These are phyloP conservation scores for Hypoxylon sp. DNA, from an alignment of 2,329 filamentous ascomycete genomes.

Conservation along the genomic window DNA sequence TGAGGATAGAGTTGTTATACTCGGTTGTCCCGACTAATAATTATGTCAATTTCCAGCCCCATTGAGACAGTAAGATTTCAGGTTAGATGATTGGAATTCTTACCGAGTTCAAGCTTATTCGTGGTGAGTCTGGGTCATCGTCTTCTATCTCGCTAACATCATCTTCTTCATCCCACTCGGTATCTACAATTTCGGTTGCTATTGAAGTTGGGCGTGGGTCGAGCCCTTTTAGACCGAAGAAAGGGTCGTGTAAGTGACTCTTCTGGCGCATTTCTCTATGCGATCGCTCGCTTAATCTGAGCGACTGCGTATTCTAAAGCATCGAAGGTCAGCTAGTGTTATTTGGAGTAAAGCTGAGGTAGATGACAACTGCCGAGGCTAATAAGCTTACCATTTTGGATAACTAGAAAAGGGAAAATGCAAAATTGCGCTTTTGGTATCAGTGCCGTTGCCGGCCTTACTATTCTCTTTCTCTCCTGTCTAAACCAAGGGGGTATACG, in stretches of 20 bases:
- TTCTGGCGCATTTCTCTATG: slow-evolving; percentile 69
- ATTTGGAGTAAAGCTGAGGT: slow-evolving; percentile 17
- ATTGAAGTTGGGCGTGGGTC: slow-evolving; percentile 75
- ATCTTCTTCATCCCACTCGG: slow-evolving; percentile 81
- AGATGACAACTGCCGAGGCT: slow-evolving; percentile 26
- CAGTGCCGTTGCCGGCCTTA: slow-evolving; percentile 55
- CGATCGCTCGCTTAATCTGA: slow-evolving; percentile 53
- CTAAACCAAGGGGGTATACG: slow-evolving; percentile 52
- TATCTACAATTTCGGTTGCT: slow-evolving; percentile 83
- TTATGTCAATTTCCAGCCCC: slow-evolving; percentile 23
- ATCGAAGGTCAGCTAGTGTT: slow-evolving; percentile 34
- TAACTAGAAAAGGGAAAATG: slow-evolving; percentile 43
- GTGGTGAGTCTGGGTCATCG: slow-evolving; percentile 70
- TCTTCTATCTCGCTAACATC: slow-evolving; percentile 73
- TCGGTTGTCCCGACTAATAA: slow-evolving; percentile 76
- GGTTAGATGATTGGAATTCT: slow-evolving; percentile 54
- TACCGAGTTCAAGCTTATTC: slow-evolving; percentile 80
- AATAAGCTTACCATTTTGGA: slow-evolving; percentile 48
- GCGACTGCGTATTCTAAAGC: slow-evolving; percentile 50
- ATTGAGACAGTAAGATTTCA: background rate
- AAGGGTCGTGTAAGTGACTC: slow-evolving; percentile 66
- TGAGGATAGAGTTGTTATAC: slow-evolving; percentile 88
- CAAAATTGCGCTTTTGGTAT: slow-evolving; percentile 47
- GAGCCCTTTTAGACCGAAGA: slow-evolving; percentile 72
- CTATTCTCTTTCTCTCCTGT: slow-evolving; percentile 43